These are phyloP conservation scores for Penicillium verrucosum DNA, from an alignment of 2,329 filamentous ascomycete genomes.

Conservation along the genomic window DNA sequence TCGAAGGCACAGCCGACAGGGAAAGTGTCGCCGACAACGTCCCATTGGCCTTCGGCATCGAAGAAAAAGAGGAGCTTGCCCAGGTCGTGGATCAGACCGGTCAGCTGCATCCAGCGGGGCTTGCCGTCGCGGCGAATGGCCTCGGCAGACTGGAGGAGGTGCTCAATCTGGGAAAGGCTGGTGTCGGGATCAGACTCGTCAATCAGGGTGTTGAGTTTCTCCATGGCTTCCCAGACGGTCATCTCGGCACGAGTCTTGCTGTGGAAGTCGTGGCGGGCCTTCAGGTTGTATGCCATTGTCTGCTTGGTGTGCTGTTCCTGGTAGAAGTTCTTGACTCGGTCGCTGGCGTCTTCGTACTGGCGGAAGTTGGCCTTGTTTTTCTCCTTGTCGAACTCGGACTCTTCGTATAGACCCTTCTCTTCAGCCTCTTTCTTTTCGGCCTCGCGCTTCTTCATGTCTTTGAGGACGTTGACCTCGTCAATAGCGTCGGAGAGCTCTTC, in stretches of 20 bases:
- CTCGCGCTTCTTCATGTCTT: constrained; percentile 53
- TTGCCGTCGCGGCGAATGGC: constrained; percentile 74
- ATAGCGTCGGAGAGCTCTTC: constrained; percentile 59
- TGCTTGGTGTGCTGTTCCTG: constrained; percentile 63
- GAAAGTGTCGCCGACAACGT: constrained; percentile 70
- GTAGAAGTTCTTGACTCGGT: constrained; percentile 85
- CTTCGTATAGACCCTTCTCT: constrained; percentile 45
- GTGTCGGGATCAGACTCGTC: constrained; percentile 92
- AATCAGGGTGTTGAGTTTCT: constrained; percentile 86
- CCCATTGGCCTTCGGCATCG: constrained; percentile 85
- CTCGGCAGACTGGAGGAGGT: constrained; percentile 83
- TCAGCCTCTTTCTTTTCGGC: constrained; percentile 49
- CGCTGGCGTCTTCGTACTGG: constrained; percentile 78
- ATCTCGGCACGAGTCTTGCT: constrained; percentile 68
- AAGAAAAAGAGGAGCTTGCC: constrained; percentile 52
- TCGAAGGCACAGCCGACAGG: constrained; percentile 53
- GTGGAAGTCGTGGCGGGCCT: constrained; percentile 69
- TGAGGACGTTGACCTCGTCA: constrained; percentile 60
- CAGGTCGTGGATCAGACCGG: constrained; percentile 48
- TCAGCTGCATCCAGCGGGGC: constrained; percentile 49
- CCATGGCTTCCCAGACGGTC: constrained; percentile 87
- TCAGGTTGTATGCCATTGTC: constrained; percentile 69
- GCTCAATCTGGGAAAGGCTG: constrained; percentile 80
- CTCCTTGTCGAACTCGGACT: constrained; percentile 65
- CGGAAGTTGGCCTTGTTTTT: constrained; percentile 81